Conservation (phyloP, 148 eudicot species). For the Persicaria maculosa region DNA sequence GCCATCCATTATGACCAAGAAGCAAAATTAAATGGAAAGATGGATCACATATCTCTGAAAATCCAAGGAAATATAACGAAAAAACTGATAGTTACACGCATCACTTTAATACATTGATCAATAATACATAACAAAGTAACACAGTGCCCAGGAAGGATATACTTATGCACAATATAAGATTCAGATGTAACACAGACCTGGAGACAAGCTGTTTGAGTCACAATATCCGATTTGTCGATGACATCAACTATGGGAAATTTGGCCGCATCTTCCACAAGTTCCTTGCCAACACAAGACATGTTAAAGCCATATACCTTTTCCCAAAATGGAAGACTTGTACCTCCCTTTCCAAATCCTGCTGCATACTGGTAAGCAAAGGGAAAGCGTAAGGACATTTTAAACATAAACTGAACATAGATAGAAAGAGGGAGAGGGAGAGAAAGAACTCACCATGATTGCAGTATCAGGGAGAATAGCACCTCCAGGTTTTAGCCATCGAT, state of each 20-base stretch:
- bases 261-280: slow-evolving; percentile 78
- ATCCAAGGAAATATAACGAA: neutral
- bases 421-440: neutral
- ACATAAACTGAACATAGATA: slow-evolving; percentile 2
- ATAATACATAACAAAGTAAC: neutral
- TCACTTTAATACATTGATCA: no score
- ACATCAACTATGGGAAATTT: slow-evolving; percentile 79
- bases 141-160: neutral
- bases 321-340: slow-evolving; percentile 85
- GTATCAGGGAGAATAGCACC: slow-evolving; percentile 94
- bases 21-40: neutral
- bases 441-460: slow-evolving; percentile 70
- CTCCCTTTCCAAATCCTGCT: slow-evolving; percentile 93
- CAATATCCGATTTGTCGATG: slow-evolving; percentile 53
- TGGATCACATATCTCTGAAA: neutral
- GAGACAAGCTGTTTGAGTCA: slow-evolving; percentile 67
- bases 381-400: slow-evolving; percentile 13
- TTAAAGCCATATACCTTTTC: slow-evolving; percentile 84
- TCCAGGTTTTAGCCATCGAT: slow-evolving; percentile 94
- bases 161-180: neutral
- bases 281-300: slow-evolving; percentile 87
- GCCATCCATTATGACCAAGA: slow-evolving; percentile 1
- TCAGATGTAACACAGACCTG: slow-evolving; percentile 43
- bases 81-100: no score
- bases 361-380: slow-evolving; percentile 42